Evolutionary conservation across 345 rosid species (phyloP), one percentile per base, ranked within the genome.

Genomic region (Turnera subulata): DNA sequence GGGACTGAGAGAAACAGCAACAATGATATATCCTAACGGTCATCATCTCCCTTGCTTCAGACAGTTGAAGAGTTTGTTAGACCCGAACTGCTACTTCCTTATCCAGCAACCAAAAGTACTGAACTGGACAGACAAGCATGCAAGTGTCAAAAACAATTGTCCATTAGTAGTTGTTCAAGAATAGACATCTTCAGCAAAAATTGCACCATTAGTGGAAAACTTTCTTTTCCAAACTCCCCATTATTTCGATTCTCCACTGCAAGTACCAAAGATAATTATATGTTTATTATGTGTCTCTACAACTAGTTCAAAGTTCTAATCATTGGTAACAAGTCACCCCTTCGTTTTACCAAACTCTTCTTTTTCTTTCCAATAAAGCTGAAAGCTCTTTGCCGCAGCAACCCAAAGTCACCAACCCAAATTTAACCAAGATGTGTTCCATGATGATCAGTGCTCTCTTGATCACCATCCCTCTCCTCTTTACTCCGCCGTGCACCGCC

Each of bases 351-450:
- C 55, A 16, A 45, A n/a, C 9, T 26, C 44, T 49, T 61, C 52
- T 20, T 58, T 73, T 66, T 53, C 78, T 63, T 77, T 65, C 55
- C 47, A 56, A 67, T 33, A 74, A 68, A 55, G 69, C 71, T 74
- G 64, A 58, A 63, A 63, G 55, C 20, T 65, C 69, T 50, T 16
- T 9, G 63, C 42, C 17, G 10, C 39, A 39, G 20, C 40, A 29
- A 29, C 35, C 8, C 35, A 29, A 14, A 26, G 18, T 45, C 49
- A 32, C 2, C 53, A 53, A 23, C 17, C 21, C 39, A 22, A 10
- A n/a, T n/a, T n/a, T n/a, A 6, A 16, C 46, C 50, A 16, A 1
- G 5, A 13, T 55, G 9, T 5, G n/a, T 39, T 52, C 53, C n/a
- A 70, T 67, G 72, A 55, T 65, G 62, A 53, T 53, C 43, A 24